Conservation (phyloP, 306 rosid species). For the Astragalus membranaceus region DNA sequence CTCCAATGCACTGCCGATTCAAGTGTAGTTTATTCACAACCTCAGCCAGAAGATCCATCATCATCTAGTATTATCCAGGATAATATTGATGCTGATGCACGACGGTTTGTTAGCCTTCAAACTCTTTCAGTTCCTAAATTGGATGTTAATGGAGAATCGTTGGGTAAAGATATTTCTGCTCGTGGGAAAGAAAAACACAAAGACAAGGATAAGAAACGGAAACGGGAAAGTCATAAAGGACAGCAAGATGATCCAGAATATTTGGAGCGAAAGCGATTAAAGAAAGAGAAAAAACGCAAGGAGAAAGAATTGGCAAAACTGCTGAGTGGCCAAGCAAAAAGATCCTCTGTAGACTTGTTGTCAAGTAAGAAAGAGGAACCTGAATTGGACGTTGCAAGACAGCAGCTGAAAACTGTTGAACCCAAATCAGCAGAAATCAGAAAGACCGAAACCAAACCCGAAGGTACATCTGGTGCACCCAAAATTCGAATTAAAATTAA, state of each 20-base stretch:
- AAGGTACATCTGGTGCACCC: constrained; percentile 57
- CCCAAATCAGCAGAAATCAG: constrained; percentile 30
- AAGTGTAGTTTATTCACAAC: constrained; percentile 51
- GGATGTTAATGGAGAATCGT: constrained; percentile 40
- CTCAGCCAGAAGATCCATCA: constrained; percentile 50
- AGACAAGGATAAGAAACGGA: constrained; percentile 74
- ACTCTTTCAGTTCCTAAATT: constrained; percentile 51
- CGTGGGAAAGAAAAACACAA: constrained; percentile 55
- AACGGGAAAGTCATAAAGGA: constrained; percentile 56
- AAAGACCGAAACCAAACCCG: constrained; percentile 39
- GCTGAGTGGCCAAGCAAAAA: constrained; percentile 30
- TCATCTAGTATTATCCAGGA: constrained; percentile 76
- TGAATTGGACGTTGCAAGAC: constrained; percentile 21
- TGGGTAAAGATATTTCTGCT: constrained; percentile 31
- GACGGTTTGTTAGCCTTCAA: constrained; percentile 74
- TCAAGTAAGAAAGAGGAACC: constrained; percentile 44
- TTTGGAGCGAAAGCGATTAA: constrained; percentile 68
- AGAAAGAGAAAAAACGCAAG: constrained; percentile 74
- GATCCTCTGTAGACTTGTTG: constrained; percentile 20
- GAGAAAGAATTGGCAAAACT: constrained; percentile 72
- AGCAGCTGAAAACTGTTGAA: constrained; percentile 42
- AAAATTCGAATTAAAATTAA: constrained; percentile 77
- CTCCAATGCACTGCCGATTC: constrained; percentile 90
- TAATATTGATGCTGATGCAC: constrained; percentile 62
- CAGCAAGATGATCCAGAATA: constrained; percentile 64